Percentiles rank a stretch among this genome's conserved stretches.
Evolutionary conservation across 2,329 filamentous ascomycete genomes (phyloP).

Genomic region (Cladorrhinum sp.): DNA sequence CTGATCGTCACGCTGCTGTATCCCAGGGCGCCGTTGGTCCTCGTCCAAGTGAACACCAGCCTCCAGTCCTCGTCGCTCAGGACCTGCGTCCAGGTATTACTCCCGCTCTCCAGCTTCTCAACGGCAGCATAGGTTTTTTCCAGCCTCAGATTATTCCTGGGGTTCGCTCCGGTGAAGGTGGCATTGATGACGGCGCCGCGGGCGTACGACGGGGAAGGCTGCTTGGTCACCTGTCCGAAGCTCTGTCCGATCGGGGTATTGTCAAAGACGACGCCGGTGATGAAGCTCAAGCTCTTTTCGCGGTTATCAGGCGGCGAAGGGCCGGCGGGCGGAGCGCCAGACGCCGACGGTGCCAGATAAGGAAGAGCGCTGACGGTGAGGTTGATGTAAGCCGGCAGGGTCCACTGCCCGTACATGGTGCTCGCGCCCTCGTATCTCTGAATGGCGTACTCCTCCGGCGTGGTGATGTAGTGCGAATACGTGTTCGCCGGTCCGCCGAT

Average conservation of each 20-base stretch:
- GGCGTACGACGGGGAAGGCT: conserved; percentile 50
- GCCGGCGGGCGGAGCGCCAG: conserved; percentile 37
- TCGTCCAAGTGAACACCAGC: conserved; percentile 74
- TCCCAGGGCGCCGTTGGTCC: conserved; percentile 66
- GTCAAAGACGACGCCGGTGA: conserved; percentile 74
- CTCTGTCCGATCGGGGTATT: conserved; percentile 58
- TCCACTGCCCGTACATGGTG: conserved; percentile 81
- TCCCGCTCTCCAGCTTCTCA: conserved; percentile 53
- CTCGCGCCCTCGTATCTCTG: conserved; percentile 91
- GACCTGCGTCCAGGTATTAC: conserved; percentile 59
- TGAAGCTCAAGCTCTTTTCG: conserved; percentile 72
- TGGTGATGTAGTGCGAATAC: conserved; percentile 57
- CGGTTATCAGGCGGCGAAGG: conserved; percentile 73
- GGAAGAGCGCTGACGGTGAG: conserved; percentile 68
- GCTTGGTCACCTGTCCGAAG: conserved; percentile 65
- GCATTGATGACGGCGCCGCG: conserved; percentile 60
- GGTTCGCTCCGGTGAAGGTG: conserved; percentile 81
- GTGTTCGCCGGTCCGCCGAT: conserved; percentile 85
- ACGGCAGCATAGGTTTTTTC: conserved; percentile 76
- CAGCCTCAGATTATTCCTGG: conserved; percentile 77
- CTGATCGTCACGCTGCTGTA: conserved; percentile 71
- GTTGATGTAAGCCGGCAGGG: conserved; percentile 83
- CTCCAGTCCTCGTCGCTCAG: conserved; percentile 81
- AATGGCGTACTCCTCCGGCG: conserved; percentile 54
- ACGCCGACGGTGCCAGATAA: conserved; percentile 54